Conservation (phyloP, 2,329 filamentous ascomycete species). For the Sporothrix brunneoviolacea region DNA sequence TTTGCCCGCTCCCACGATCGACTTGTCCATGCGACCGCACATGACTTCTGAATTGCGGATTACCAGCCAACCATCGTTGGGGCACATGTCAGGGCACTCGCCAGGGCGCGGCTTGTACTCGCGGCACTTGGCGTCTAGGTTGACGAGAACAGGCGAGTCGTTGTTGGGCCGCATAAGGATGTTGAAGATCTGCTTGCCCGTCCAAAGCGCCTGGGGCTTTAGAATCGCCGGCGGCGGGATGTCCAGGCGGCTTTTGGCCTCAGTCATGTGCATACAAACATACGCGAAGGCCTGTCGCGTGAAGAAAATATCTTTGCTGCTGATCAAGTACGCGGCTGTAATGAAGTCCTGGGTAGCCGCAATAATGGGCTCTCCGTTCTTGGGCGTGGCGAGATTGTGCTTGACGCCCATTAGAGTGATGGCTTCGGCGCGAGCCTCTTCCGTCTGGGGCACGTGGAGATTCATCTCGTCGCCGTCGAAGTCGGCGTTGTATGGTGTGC, state of each 20-base stretch:
- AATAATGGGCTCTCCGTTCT: constrained; percentile 97
- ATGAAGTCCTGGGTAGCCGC: constrained; percentile 99
- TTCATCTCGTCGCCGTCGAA: constrained; percentile 99
- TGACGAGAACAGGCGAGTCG: constrained; percentile 73
- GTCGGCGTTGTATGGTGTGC: constrained; percentile 96
- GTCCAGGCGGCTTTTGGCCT: constrained; percentile 68
- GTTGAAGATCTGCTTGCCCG: constrained; percentile 90
- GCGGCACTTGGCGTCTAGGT: constrained; percentile 87
- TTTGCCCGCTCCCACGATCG: constrained; percentile 92
- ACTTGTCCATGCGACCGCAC: constrained; percentile 97
- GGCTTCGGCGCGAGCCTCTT: constrained; percentile 91
- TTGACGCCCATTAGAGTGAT: constrained; percentile 97
- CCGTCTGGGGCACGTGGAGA: constrained; percentile 92
- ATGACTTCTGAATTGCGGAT: constrained; percentile 95
- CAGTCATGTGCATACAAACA: constrained; percentile 82
- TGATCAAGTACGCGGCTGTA: constrained; percentile 84
- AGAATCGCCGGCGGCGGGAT: constrained; percentile 80
- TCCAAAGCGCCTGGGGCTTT: constrained; percentile 85
- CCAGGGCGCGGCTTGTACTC: constrained; percentile 61
- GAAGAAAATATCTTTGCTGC: constrained; percentile 88
- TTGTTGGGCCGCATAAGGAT: constrained; percentile 78
- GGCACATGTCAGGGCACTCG: constrained; percentile 63
- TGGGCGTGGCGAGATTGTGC: constrained; percentile 89
- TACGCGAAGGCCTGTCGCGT: constrained; percentile 84
- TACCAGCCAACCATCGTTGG: constrained; percentile 84